Conservation (phyloP, 257 asterid species). For the Phtheirospermum japonicum region DNA sequence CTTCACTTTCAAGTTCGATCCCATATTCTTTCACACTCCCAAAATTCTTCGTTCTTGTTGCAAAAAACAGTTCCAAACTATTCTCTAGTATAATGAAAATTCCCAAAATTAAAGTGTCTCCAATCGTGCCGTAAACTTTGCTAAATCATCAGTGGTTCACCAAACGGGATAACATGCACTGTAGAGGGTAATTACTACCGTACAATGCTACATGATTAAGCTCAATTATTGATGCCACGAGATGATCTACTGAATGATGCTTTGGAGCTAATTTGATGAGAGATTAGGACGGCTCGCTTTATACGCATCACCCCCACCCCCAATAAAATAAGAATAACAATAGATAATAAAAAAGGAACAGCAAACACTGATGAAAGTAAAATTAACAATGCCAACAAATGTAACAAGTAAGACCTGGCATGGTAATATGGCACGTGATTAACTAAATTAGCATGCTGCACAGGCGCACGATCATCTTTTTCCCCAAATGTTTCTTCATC, state of each 20-base stretch:
- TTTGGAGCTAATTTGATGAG: background rate
- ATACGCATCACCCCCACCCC: background rate
- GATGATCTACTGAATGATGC: too few relatives aligned
- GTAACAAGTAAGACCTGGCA: constrained; percentile 54
- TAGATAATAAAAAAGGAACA: background rate
- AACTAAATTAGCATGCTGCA: constrained; percentile 40
- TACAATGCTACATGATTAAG: too few relatives aligned
- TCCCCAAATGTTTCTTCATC: constrained; percentile 39
- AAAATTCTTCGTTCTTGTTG: background rate
- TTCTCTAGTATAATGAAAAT: too few relatives aligned
- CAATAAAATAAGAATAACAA: background rate
- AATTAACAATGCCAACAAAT: constrained; percentile 8
- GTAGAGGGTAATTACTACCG: too few relatives aligned
- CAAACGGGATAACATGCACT: too few relatives aligned
- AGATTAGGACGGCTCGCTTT: background rate
- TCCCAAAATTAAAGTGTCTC: too few relatives aligned
- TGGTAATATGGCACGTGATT: constrained; percentile 53
- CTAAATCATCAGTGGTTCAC: too few relatives aligned
- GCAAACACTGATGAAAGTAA: constrained; percentile 9
- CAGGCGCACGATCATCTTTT: constrained; percentile 27
- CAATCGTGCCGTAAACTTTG: too few relatives aligned
- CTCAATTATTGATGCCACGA: too few relatives aligned
- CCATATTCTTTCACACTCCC: background rate
- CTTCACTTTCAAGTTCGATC: too few relatives aligned
- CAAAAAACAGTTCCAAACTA: background rate